phyloP scores from a whole-genome alignment of 2,329 filamentous ascomycete species.

The Stagonosporopsis rhizophila region DNA sequence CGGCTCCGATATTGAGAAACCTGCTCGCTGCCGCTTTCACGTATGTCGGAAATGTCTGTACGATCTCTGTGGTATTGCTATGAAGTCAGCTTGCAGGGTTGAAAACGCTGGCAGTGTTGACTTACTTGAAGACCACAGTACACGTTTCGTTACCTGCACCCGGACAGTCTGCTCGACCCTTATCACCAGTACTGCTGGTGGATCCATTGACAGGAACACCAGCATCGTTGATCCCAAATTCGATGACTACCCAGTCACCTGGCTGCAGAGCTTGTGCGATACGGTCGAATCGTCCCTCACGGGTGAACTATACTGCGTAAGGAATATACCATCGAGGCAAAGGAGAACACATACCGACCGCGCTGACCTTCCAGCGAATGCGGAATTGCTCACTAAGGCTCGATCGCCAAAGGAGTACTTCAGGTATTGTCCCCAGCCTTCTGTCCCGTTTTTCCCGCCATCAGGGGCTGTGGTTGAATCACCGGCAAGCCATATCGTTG shows the following conservation, averaged over 20 bases:
- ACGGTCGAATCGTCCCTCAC: constrained; percentile 67
- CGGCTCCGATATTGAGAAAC: constrained; percentile 61
- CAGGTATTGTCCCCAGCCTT: constrained; percentile 67
- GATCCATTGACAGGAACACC: constrained; percentile 55
- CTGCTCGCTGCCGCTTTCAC: constrained; percentile 61
- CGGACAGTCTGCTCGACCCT: constrained; percentile 65
- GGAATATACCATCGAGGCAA: neutral
- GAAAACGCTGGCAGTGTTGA: neutral
- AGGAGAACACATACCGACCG: constrained; percentile 53
- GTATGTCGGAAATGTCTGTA: constrained; percentile 67
- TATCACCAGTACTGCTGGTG: constrained; percentile 60
- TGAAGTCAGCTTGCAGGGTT: constrained; percentile 21
- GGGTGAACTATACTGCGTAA: constrained; percentile 55
- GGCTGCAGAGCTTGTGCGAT: constrained; percentile 60
- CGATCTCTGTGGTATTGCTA: constrained; percentile 57
- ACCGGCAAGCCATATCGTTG: constrained; percentile 55
- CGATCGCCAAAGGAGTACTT: constrained; percentile 57
- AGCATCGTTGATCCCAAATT: constrained; percentile 72
- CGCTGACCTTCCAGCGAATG: constrained; percentile 69
- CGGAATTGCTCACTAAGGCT: constrained; percentile 63
- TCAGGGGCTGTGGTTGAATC: constrained; percentile 65
- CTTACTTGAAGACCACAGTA: constrained; percentile 52
- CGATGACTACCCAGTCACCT: constrained; percentile 71
- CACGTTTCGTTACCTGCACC: constrained; percentile 62
- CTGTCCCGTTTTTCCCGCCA: constrained; percentile 48